phyloP scores from a whole-genome alignment of 306 rosid genomes.

The Carpinus viminea region DNA sequence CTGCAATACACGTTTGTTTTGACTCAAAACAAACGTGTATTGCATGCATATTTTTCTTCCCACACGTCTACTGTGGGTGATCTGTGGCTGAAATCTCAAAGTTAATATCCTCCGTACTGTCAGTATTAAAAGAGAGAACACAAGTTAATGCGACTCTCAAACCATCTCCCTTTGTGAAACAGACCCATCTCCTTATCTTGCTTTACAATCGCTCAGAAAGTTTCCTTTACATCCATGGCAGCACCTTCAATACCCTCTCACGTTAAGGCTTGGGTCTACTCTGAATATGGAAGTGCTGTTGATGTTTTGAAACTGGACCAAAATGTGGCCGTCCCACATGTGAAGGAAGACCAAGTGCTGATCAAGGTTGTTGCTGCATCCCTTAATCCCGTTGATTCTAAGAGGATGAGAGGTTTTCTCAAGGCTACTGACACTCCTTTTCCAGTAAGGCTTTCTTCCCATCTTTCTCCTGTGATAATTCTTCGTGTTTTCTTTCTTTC shows the following conservation, averaged over 20 bases:
- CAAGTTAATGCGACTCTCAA: neutral
- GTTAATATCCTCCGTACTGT: too few relatives aligned
- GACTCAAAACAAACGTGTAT: too few relatives aligned
- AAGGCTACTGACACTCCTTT: slow-evolving; percentile 20
- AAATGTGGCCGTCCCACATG: slow-evolving; percentile 41
- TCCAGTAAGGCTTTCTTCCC: slow-evolving; percentile 23
- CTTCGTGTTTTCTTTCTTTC: neutral
- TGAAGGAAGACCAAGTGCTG: slow-evolving; percentile 57
- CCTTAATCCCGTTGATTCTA: slow-evolving; percentile 63
- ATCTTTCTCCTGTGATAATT: neutral
- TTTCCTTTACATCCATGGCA: slow-evolving; percentile 29
- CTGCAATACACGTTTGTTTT: too few relatives aligned
- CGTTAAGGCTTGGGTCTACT: slow-evolving; percentile 61
- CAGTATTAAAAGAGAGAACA: too few relatives aligned
- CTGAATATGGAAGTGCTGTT: slow-evolving; percentile 42
- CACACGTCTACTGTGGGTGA: too few relatives aligned
- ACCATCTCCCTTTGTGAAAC: neutral
- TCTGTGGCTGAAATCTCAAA: too few relatives aligned
- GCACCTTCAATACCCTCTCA: slow-evolving; percentile 33
- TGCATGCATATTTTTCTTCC: too few relatives aligned
- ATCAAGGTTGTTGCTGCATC: slow-evolving; percentile 70
- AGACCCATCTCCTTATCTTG: neutral
- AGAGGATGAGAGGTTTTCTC: slow-evolving; percentile 46
- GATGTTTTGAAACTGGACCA: slow-evolving; percentile 54
- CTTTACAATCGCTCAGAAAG: neutral